Evolutionary conservation across 345 rosid genomes (phyloP), one percentile per base, ranked within the genome.

Genomic region (Brassica cretica): DNA sequence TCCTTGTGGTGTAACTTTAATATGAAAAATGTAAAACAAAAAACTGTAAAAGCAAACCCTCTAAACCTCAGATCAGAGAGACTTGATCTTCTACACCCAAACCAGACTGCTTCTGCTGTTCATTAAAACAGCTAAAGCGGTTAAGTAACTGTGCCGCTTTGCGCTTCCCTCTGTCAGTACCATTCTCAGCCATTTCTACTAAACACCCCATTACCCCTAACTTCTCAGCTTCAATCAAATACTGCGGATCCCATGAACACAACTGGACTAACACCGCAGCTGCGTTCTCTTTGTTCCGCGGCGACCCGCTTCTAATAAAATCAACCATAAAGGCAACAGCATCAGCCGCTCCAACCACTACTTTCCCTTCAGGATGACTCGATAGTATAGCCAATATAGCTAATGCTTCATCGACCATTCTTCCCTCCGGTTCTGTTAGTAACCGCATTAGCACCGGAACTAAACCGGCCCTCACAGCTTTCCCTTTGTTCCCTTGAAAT

Each of bases 401-500:
- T 7, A 93, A 84, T 16, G 94, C 87, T 80, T 89, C 93, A 64
- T 90, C 98, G 56, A 88, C 87, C 93, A 93, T 87, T 66, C 86
- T 64, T 16, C 90, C 87, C 60, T 88, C 91, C 1, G 90, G 85
- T 74, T 87, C 96, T 16, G 89, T 91, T 68, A 93, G 74, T 63
- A 91, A 78, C 66, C 63, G 62, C 93, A 91, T 85, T 66, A 93
- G 37, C 1, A 86, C 86, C 0, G 90, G 89, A 55, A 91, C 87
- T 70, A 91, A 84, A 62, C 98, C 97, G 15, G 97, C 90, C 80
- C 97, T 84, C 61, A 91, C 86, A 0, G 99, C 98, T 88, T 85
- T 94, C 35, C 92, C 98, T 76, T 90, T 94, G 88, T 94, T 94
- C 61, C 96, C 99, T 84, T 91, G 96, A 82, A 79, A 94, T 8